phyloP scores from a whole-genome alignment of 1,139 yeast species.

The Yamadazyma atmosphaerica region DNA sequence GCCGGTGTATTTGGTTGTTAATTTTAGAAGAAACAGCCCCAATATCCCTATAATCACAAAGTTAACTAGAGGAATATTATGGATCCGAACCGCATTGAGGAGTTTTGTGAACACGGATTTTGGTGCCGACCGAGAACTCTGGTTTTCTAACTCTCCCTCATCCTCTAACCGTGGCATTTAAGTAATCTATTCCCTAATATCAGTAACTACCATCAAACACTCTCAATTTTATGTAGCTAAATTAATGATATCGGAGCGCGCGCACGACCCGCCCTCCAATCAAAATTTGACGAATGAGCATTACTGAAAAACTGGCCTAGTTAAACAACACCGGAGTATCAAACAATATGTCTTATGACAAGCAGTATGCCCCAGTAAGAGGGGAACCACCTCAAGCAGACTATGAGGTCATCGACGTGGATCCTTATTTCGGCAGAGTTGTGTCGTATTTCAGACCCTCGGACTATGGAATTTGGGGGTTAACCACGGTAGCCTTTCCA shows the following conservation, averaged over 20 bases:
- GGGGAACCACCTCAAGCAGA: constrained; percentile 45
- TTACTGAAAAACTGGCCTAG: constrained; percentile 12
- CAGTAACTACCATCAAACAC: too few species aligned
- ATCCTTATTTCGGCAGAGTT: constrained; percentile 75
- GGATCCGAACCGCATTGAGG: constrained; percentile 35
- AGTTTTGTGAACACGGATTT: constrained; percentile 22
- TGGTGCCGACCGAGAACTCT: neutral
- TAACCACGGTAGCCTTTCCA: constrained; percentile 66
- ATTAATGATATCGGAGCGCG: neutral
- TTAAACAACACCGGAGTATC: constrained; percentile 1
- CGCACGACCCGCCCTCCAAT: constrained; percentile 23
- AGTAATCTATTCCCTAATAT: too few species aligned
- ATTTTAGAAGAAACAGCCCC: constrained; percentile 47
- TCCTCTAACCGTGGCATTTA: neutral
- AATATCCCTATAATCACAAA: constrained; percentile 51
- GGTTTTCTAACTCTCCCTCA: neutral
- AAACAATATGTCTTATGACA: constrained; percentile 39
- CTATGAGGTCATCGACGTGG: constrained; percentile 67
- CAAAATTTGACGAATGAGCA: constrained; percentile 29
- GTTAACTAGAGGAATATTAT: constrained; percentile 53
- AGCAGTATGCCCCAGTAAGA: constrained; percentile 44
- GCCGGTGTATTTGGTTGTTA: constrained; percentile 60
- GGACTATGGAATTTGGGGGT: constrained; percentile 67
- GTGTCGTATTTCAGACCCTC: constrained; percentile 69
- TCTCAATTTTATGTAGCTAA: too few species aligned